Percentiles rank a stretch among this genome's conserved stretches.
Evolutionary conservation across 2,329 filamentous ascomycete species (phyloP).

Genomic region (Ramularia endophylla): DNA sequence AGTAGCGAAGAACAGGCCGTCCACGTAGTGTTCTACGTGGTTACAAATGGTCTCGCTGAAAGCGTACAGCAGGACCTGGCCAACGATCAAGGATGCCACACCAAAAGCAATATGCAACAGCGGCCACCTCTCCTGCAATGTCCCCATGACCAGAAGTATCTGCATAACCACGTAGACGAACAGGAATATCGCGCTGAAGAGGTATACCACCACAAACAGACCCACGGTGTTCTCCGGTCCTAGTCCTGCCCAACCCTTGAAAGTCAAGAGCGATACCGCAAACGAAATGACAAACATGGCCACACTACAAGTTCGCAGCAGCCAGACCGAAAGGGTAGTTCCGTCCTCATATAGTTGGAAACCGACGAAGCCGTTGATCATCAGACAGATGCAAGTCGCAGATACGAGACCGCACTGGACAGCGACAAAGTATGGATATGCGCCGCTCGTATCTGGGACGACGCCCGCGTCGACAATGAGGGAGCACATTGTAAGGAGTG

Average conservation of each 20-base stretch:
- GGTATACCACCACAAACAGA: conserved; percentile 84
- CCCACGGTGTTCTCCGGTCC: conserved; percentile 80
- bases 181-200: conserved; percentile 82
- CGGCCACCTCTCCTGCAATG: conserved; percentile 92
- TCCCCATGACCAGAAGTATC: conserved; percentile 79
- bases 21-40: conserved; percentile 81
- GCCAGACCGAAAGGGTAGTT: conserved; percentile 88
- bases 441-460: conserved; percentile 69
- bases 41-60: conserved; percentile 82
- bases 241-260: conserved; percentile 84
- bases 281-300: conserved; percentile 82
- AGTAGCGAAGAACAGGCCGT: conserved; percentile 90
- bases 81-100: conserved; percentile 82
- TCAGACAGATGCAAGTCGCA: conserved; percentile 77
- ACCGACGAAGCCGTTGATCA: conserved; percentile 97
- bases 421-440: conserved; percentile 88
- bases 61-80: conserved; percentile 88
- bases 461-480: conserved; percentile 91
- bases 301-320: conserved; percentile 71
- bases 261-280: conserved; percentile 82
- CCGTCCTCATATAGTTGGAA: conserved; percentile 99
- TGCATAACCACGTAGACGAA: conserved; percentile 84
- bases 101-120: conserved; percentile 87
- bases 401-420: conserved; percentile 80
- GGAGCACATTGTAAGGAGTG: conserved; percentile 81